These are phyloP conservation scores for Thermothelomyces thermophilus DNA, from an alignment of 2,329 filamentous ascomycete species.

Conservation along the genomic window DNA sequence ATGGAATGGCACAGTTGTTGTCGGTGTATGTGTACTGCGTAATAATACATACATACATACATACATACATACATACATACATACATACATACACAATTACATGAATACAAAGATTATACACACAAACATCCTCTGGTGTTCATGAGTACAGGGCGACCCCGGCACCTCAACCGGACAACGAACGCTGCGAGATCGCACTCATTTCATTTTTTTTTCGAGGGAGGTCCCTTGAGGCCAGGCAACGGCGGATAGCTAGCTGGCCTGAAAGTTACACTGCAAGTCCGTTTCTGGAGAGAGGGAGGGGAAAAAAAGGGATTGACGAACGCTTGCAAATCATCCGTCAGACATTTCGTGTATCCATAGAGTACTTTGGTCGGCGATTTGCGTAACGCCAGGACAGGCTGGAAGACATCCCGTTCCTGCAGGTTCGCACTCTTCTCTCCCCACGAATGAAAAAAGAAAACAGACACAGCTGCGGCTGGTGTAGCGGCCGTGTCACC, in stretches of 20 bases:
- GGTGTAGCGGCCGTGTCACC: neutral
- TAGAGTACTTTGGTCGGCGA: conserved; percentile 26
- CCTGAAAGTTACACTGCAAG: neutral
- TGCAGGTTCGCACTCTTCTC: conserved; percentile 9
- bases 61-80: neutral
- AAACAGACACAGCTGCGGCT: neutral
- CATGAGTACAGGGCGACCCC: neutral
- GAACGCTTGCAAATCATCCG: conserved; percentile 13
- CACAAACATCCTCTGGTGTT: too few species aligned
- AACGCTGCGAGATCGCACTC: conserved; percentile 8
- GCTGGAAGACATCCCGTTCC: conserved; percentile 7
- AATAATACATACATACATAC: neutral
- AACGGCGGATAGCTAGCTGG: neutral
- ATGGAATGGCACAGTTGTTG: too few species aligned
- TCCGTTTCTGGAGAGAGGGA: too few species aligned
- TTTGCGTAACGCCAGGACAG: conserved; percentile 22
- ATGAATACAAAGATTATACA: too few species aligned
- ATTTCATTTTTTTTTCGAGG: neutral
- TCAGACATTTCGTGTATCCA: neutral
- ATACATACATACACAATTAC: neutral
- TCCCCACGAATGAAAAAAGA: neutral
- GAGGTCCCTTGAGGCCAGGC: neutral
- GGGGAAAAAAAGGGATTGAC: too few species aligned
- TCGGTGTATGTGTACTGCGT: too few species aligned
- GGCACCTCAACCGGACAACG: conserved; percentile 2